Base-by-base conservation (phyloP, 2,329 filamentous ascomycete species). In the Purpureocillium takamizusanense region DNA sequence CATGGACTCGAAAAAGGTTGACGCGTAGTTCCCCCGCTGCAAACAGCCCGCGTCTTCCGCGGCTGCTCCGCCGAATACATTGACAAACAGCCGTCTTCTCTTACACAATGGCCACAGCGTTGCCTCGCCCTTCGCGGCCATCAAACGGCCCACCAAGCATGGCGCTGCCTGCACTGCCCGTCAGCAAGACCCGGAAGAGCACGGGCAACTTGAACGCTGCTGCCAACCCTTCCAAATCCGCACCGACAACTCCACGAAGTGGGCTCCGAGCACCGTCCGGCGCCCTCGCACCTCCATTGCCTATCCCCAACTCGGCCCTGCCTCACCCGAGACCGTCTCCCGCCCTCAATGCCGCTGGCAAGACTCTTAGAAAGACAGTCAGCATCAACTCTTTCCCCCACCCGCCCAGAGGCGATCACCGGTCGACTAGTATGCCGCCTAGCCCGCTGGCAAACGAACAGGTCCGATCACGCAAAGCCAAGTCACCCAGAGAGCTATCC, bases 321-420 rank as follows among this genome's bases (percentile, higher is more conserved):
- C 72, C 76, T 5, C 69, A 76, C 13, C 66, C 76, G 14, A 75
- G 74, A 42, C 67, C 73, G 2, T 61, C 70, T 6, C 70, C 77
- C 8, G 67, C 66, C 28, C 62, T 78, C 12, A 79, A 76, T 44
- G 66, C 67, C 25, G 67, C 76, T 5, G 77, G 78, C 18, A 89
- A 81, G 59, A 78, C 81, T 1, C 62, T 95, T 39, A 79, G 88
- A 45, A 94, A 94, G 62, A 85, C 85, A 1, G 83, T 94, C 53
- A 95, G 89, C 69, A 94, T 95, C 54, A 90, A 89, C 55, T 82
- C 87, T 1, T 95, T 97, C 54, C 90, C 90, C 23, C 85, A 94
- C 47, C 90, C 90, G 12, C 90, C 90, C 12, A 81, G 81, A 48
- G 76, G 79, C 35, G 72, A 74, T 38, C 70, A 63, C 38, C 71